Percentiles rank a stretch among this genome's conserved stretches.
Evolutionary conservation across 163 green algal genomes (phyloP).

Genomic region (Scenedesmus sp.): DNA sequence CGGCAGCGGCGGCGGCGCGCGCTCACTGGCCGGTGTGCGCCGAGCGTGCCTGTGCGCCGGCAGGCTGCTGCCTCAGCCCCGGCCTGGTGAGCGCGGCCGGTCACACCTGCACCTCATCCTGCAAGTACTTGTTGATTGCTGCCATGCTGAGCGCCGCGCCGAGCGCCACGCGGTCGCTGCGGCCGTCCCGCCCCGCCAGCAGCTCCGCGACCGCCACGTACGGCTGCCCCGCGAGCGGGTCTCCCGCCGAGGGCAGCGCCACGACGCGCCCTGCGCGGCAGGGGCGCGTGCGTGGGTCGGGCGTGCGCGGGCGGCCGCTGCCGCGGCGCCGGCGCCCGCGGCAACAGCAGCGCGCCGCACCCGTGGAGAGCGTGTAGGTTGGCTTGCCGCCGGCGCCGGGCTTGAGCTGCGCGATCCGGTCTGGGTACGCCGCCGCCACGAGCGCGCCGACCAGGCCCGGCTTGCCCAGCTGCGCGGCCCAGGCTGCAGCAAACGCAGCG

Average conservation of each 20-base stretch:
- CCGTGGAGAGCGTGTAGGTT: conserved; percentile 26
- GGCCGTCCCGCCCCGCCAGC: conserved; percentile 12
- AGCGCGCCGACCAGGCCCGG: conserved; percentile 55
- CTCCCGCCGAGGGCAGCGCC: conserved; percentile 26
- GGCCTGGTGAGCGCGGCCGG: no score
- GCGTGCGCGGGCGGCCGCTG: no score
- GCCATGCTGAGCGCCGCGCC: conserved; percentile 27
- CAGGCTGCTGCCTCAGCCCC: no score
- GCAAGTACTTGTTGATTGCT: conserved; percentile 40
- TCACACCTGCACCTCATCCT: conserved; percentile 39
- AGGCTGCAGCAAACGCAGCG: conserved; percentile 20
- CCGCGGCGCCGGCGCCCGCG: not conserved
- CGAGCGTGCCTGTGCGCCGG: no score
- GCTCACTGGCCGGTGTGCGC: no score
- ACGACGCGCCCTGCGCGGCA: conserved; percentile 41
- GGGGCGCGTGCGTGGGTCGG: no score
- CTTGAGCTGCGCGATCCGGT: conserved; percentile 59
- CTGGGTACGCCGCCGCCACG: conserved; percentile 67
- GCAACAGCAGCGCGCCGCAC: conserved; percentile 3
- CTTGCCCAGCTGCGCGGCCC: conserved; percentile 26
- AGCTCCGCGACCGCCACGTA: conserved; percentile 50
- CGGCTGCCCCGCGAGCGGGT: conserved; percentile 38
- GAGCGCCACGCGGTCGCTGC: conserved; percentile 30
- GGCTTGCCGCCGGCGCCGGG: conserved; percentile 12
- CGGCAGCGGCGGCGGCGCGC: no score